Evolutionary conservation across 371 early-diverging fungal species (phyloP).

Genomic region (Mortierella sp.): DNA sequence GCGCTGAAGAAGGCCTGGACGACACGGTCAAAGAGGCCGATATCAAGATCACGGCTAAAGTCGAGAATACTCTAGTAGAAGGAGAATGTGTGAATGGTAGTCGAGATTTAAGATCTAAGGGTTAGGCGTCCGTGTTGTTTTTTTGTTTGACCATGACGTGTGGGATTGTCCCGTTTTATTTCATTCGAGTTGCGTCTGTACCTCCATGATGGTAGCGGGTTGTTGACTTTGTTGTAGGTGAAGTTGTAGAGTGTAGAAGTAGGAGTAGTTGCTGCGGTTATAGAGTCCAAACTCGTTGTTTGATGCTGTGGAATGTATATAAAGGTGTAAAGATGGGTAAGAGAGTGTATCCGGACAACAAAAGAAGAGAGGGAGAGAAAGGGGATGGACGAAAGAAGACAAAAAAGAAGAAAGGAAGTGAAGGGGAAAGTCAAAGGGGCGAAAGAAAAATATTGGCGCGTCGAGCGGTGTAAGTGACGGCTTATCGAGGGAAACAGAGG

Average conservation of each 20-base stretch:
- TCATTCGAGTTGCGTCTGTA: neutral
- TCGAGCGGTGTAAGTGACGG: neutral
- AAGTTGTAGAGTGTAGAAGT: neutral
- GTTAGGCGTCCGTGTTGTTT: constrained; percentile 2
- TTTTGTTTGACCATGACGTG: neutral
- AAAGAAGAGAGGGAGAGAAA: neutral
- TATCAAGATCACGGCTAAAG: constrained; percentile 90
- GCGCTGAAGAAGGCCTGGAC: constrained; percentile 83
- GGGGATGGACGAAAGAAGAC: constrained; percentile 1
- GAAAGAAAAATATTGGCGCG: neutral
- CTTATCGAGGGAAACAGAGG: neutral
- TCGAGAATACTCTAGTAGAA: constrained; percentile 84
- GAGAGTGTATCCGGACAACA: constrained; percentile 5
- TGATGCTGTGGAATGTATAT: too few relatives aligned
- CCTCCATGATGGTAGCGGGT: constrained; percentile 14
- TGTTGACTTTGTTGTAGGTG: constrained; percentile 3
- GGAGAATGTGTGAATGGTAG: neutral
- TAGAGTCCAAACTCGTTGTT: neutral
- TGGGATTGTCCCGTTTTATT: neutral
- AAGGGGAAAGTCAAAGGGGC: constrained; percentile 1
- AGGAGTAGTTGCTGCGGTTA: neutral
- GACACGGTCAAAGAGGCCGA: constrained; percentile 90
- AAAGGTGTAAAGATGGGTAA: neutral
- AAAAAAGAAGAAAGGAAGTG: neutral
- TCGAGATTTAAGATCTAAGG: constrained; percentile 16